Evolutionary conservation across 1,284 basidiomycete species (phyloP), one percentile per base, ranked within the genome.

Genomic region (Trichosporon inkin): DNA sequence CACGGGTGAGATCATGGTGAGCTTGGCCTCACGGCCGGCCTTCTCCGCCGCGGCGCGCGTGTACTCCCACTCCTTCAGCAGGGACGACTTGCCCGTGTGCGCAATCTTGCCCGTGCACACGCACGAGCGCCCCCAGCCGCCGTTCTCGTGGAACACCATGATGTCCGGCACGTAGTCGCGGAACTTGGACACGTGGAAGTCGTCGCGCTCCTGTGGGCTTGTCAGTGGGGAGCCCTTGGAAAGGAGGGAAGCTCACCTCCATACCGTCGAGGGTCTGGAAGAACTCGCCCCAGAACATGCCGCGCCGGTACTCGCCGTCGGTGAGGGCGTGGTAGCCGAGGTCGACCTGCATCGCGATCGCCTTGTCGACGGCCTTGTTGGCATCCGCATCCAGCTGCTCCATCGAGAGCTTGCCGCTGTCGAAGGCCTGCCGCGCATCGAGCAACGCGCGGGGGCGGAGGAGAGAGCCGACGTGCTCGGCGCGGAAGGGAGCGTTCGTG

Each of bases 1-100:
- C 22, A 85, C 84, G 3, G 88, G 88, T 0, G 86, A 84, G 66
- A 85, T 87, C 75, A 90, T 83, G 10, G 87, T 89, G 62, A 90
- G 75, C 74, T 90, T 90, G 73, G 89, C 82, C 68, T 83, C 53
- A 41, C 44, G 44, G 6, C 52, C 56, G 19, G 19, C 37, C 35
- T 36, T 39, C 34, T 41, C 44, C 1, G 41, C 54, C 22, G 67
- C 53, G 34, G 63, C 66, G 49, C 70, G 67, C 56, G 76, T 66
- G 65, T 68, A 78, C 38, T 65, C 56, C 51, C 76, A 77, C 62
- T 79, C 76, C 49, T 69, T 71, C 34, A 78, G 68, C 54, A 75
- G 67, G 22, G 71, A 73, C 53, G 64, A 63, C 17, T 56, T 66
- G 56, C 69, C 71, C n/a, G 65, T 67, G 57, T 72, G 68, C 36